Base-by-base conservation (phyloP, 1,284 basidiomycete genomes). In the Pterulicium gracile region DNA sequence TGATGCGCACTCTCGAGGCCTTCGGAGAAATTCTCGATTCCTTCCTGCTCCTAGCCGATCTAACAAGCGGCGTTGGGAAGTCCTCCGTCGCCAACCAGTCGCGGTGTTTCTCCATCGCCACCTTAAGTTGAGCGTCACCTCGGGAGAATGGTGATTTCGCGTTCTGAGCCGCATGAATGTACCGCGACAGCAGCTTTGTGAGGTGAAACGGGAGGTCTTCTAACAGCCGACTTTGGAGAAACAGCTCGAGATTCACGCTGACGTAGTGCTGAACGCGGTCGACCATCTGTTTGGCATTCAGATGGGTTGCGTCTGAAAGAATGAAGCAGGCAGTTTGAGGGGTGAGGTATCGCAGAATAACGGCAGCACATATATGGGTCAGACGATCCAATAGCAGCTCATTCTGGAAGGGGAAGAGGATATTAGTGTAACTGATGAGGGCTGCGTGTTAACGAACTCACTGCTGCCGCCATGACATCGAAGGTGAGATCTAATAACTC, bases 331-430 rank as follows among this genome's bases (percentile, higher is more conserved):
- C 86, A 49, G 96, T 98, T 59, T 78, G 70, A 44, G 85, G 70
- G 49, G 81, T 84, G 48, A 87, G 70, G 55, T 88, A 75, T 19
- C 71, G 69, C 34, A 91, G 70, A 43, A 95, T 74, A 21, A 84
- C 72, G 4, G 71, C 66, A 2, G 91, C 91, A 64, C 92, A 95
- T 7, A 96, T 66, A 2, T 89, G 73, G 47, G 92, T 77, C 5
- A 98, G 77, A 19, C 86, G 82, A 54, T 91, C 88, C 18, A 98
- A 70, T 18, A 97, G 72, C 1, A 98, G 65, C 63, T 98, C 93
- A 54, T 90, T 94, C 87, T 91, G 51, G 3, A 23, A 18, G 35
- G 40, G 24, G 24, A 45, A 48, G 39, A 24, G 43, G 13, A 46
- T 34, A 42, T n/a, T 20, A n/a, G 14, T 3, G 27, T 41, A 23